These are phyloP conservation scores for Sporothrix curviconia DNA, from an alignment of 2,329 filamentous ascomycete genomes.

Conservation along the genomic window DNA sequence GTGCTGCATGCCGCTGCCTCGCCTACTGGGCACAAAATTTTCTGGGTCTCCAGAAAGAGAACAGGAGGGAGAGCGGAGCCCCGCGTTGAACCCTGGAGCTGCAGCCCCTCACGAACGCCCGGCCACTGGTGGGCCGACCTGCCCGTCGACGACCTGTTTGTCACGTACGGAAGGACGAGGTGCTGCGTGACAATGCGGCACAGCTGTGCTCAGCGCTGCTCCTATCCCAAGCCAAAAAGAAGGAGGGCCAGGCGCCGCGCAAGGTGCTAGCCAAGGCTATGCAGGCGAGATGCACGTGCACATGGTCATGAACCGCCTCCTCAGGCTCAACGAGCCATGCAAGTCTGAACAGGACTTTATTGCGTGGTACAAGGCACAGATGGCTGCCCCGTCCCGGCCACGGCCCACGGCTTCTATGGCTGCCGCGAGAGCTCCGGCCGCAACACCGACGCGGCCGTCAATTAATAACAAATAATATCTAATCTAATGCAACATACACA, in stretches of 20 bases:
- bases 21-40: slow-evolving; percentile 6
- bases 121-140: slow-evolving; percentile 6
- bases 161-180: slow-evolving; percentile 9
- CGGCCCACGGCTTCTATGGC: no score
- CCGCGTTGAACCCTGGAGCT: slow-evolving; percentile 2
- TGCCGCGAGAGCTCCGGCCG: no score
- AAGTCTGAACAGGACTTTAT: slow-evolving; percentile 3
- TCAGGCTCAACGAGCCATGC: slow-evolving; percentile 2
- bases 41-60: neutral
- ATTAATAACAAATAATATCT: no score
- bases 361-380: slow-evolving; percentile 22
- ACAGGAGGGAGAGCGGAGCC: neutral
- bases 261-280: neutral
- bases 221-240: neutral
- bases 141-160: slow-evolving; percentile 8
- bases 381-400: no score
- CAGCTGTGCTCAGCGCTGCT: neutral
- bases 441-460: no score
- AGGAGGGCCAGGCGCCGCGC: neutral
- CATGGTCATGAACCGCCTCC: slow-evolving; percentile 12
- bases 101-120: neutral
- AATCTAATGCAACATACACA: no score
- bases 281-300: slow-evolving; percentile 8
- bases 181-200: neutral
- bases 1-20: neutral